Evolutionary conservation across 768 basidiomycete species (phyloP).

Genomic region (Trametes meyenii): DNA sequence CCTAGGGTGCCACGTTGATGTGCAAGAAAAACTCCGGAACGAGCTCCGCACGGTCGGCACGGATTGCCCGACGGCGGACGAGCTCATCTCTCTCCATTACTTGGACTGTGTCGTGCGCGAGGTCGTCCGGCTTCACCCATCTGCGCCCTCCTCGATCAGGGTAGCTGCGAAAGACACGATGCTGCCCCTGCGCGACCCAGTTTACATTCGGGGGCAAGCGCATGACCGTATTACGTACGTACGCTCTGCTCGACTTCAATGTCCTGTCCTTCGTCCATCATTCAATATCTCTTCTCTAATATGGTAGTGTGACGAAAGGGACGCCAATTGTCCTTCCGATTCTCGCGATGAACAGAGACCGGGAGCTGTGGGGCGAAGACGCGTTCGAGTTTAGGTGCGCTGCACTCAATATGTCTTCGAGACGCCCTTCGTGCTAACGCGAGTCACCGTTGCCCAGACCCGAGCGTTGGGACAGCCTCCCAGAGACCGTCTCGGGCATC

Average conservation of each 20-base stretch:
- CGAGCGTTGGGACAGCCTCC: constrained; percentile 60
- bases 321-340: constrained; percentile 51
- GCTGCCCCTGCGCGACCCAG: constrained; percentile 50
- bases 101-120: constrained; percentile 67
- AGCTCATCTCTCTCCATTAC: constrained; percentile 62
- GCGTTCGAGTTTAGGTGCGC: constrained; percentile 56
- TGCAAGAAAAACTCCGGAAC: constrained; percentile 40
- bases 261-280: background rate
- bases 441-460: constrained; percentile 45
- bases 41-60: constrained; percentile 34
- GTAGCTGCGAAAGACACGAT: constrained; percentile 47
- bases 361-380: constrained; percentile 63
- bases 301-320: constrained; percentile 28
- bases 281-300: background rate
- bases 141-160: constrained; percentile 52
- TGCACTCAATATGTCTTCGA: background rate
- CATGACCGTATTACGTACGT: constrained; percentile 29
- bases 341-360: constrained; percentile 51
- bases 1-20: constrained; percentile 36
- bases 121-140: constrained; percentile 55
- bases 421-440: background rate
- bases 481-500: constrained; percentile 46
- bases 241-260: constrained; percentile 22
- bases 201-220: constrained; percentile 10
- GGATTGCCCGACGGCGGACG: constrained; percentile 59